A percentile compares a stretch with the other conserved stretches of the same genome.
phyloP scores from a whole-genome alignment of 192 early-diverging fungal genomes.

The Coemansia sp. region DNA sequence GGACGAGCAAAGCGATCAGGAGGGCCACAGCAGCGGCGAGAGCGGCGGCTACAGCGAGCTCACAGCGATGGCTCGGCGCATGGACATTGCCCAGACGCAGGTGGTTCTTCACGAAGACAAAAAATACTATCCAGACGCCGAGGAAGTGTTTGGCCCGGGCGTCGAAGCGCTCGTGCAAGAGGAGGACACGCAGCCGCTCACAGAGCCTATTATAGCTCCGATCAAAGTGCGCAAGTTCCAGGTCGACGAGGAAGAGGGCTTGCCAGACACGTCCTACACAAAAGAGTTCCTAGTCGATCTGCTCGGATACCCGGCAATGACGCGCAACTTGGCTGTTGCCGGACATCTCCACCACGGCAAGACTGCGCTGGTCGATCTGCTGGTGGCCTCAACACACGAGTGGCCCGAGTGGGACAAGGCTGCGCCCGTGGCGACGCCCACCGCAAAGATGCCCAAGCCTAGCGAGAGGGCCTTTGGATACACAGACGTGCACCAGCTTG shows the following conservation, averaged over 20 bases:
- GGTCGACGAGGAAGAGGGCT: slow-evolving; percentile 73
- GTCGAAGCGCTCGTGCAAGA: slow-evolving; percentile 97
- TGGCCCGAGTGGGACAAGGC: slow-evolving; percentile 57
- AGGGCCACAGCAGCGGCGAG: slow-evolving; percentile 17
- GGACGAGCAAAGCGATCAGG: slow-evolving; percentile 13
- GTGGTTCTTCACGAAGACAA: slow-evolving; percentile 98
- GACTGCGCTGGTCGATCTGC: slow-evolving; percentile 90
- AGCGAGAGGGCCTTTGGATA: slow-evolving; percentile 37
- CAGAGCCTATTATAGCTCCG: slow-evolving; percentile 94
- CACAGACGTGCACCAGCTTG: slow-evolving; percentile 92
- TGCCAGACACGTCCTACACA: slow-evolving; percentile 83
- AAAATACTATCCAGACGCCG: slow-evolving; percentile 97
- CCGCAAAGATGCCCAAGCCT: slow-evolving; percentile 31
- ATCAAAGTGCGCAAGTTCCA: slow-evolving; percentile 86
- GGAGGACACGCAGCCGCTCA: slow-evolving; percentile 95
- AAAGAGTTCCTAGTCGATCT: slow-evolving; percentile 93
- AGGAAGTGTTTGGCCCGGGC: slow-evolving; percentile 93
- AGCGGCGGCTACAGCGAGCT: slow-evolving; percentile 13
- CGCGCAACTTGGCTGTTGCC: slow-evolving; percentile 88
- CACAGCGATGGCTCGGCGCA: slow-evolving; percentile 37
- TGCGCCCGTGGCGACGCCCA: slow-evolving; percentile 36
- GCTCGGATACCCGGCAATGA: slow-evolving; percentile 75
- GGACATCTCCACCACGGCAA: slow-evolving; percentile 99
- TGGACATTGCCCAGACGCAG: slow-evolving; percentile 59
- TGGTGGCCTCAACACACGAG: slow-evolving; percentile 88